Percentiles rank a stretch among this genome's conserved stretches.
phyloP scores from a whole-genome alignment of 495 filamentous ascomycete genomes.

The Hyaloscypha hepaticicola region DNA sequence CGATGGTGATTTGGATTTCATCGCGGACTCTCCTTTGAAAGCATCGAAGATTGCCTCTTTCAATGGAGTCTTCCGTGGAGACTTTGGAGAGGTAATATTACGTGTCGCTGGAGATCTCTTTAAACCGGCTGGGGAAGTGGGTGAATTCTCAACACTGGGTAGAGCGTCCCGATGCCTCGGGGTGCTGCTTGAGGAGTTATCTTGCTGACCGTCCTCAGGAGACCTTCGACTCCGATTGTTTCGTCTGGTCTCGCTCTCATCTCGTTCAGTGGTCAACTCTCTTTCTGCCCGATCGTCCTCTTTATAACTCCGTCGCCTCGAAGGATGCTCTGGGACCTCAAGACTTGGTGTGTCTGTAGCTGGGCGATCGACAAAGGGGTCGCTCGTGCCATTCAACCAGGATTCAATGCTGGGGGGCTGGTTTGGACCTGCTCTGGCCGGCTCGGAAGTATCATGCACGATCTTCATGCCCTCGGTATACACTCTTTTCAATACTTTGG shows the following conservation, averaged over 20 bases:
- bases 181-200: neutral
- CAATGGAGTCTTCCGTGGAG: slow-evolving; percentile 34
- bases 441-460: slow-evolving; percentile 50
- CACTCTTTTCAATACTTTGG: slow-evolving; percentile 55
- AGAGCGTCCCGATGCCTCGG: slow-evolving; percentile 17
- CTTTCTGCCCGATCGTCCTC: slow-evolving; percentile 17
- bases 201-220: neutral
- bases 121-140: slow-evolving; percentile 36
- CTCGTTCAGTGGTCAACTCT: slow-evolving; percentile 11
- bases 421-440: slow-evolving; percentile 45
- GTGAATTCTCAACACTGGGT: slow-evolving; percentile 25
- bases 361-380: slow-evolving; percentile 66
- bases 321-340: slow-evolving; percentile 9
- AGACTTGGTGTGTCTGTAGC: slow-evolving; percentile 35
- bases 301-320: slow-evolving; percentile 19
- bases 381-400: slow-evolving; percentile 70
- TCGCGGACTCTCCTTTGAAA: slow-evolving; percentile 54
- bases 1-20: slow-evolving; percentile 15
- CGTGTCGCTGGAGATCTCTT: slow-evolving; percentile 50
- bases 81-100: slow-evolving; percentile 41
- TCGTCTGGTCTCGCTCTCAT: neutral
- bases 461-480: slow-evolving; percentile 55
- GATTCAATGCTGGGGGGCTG: slow-evolving; percentile 66
- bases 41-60: slow-evolving; percentile 53
- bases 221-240: slow-evolving; percentile 6